Conservation (phyloP, 495 filamentous ascomycete genomes). For the Baudoinia panamericana region DNA sequence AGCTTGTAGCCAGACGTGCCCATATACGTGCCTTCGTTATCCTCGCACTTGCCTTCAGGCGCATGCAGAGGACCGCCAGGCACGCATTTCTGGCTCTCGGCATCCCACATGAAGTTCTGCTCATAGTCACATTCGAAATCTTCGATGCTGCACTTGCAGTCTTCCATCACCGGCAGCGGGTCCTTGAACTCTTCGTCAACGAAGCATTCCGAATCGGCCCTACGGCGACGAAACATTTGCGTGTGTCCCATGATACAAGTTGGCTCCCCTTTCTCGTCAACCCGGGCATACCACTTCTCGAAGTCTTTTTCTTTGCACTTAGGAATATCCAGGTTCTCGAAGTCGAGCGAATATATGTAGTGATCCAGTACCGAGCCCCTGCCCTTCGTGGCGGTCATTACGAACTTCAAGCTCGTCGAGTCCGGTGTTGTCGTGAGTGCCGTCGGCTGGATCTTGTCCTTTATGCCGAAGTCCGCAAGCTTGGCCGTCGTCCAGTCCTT, state of each 20-base stretch:
- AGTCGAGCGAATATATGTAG: constrained; percentile 64
- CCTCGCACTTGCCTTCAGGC: constrained; percentile 53
- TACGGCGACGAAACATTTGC: constrained; percentile 68
- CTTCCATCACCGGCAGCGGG: constrained; percentile 45
- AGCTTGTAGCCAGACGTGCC: constrained; percentile 81
- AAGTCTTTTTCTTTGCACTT: constrained; percentile 73
- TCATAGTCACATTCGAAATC: constrained; percentile 97
- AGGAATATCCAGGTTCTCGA: constrained; percentile 62
- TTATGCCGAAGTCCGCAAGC: constrained; percentile 35
- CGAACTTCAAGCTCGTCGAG: constrained; percentile 79
- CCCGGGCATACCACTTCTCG: constrained; percentile 73
- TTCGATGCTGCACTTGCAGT: constrained; percentile 63
- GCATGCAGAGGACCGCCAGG: constrained; percentile 38
- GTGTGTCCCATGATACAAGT: constrained; percentile 91
- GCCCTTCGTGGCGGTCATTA: constrained; percentile 45
- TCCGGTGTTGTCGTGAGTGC: constrained; percentile 76
- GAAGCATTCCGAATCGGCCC: constrained; percentile 77
- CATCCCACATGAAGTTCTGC: constrained; percentile 67
- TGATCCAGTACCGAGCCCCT: constrained; percentile 36
- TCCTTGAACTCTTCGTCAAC: constrained; percentile 67
- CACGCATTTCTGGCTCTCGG: constrained; percentile 43
- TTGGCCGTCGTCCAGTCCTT: constrained; percentile 58
- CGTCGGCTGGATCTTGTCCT: constrained; percentile 41
- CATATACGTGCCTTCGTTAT: constrained; percentile 53
- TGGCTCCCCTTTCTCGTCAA: constrained; percentile 64